A percentile compares a stretch with the other conserved stretches of the same genome.
Conservation (phyloP, 805 yeast genomes). For the Teunomyces panamensis region DNA sequence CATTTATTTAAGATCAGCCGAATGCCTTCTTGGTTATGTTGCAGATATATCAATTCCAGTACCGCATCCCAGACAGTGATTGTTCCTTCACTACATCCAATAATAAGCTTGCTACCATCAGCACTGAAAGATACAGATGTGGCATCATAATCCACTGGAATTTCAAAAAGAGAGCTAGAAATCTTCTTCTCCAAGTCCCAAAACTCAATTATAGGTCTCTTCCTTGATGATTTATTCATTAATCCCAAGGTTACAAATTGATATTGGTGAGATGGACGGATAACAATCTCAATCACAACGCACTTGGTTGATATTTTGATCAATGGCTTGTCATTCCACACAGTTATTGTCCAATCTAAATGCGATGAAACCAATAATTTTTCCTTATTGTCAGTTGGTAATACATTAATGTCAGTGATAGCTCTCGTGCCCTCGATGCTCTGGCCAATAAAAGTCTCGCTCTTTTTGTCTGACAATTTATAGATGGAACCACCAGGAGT, state of each 20-base stretch:
- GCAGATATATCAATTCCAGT: not conserved
- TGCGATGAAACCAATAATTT: constrained; percentile 15
- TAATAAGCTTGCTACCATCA: constrained; percentile 16
- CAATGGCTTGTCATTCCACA: constrained; percentile 19
- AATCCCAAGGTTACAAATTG: constrained; percentile 28
- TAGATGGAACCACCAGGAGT: constrained; percentile 17
- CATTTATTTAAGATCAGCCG: not conserved
- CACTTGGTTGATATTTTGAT: constrained; percentile 18
- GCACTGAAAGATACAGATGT: constrained; percentile 13
- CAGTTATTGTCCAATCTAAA: constrained; percentile 21
- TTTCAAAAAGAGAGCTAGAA: constrained; percentile 15
- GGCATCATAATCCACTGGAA: constrained; percentile 9
- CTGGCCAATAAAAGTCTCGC: constrained; percentile 10
- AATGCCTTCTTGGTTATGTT: constrained; percentile 6
- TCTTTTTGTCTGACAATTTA: constrained; percentile 15
- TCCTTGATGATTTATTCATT: constrained; percentile 3
- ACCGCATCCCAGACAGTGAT: constrained; percentile 6
- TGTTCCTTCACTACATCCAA: constrained; percentile 23
- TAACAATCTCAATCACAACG: constrained; percentile 15
- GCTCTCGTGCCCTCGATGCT: not conserved
- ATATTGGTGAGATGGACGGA: constrained; percentile 15
- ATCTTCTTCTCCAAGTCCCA: constrained; percentile 27
- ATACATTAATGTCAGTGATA: constrained; percentile 5
- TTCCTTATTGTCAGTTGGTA: constrained; percentile 2
- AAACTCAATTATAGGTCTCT: constrained; percentile 18